A percentile compares a stretch with the other conserved stretches of the same genome.
Conservation (phyloP, 2,329 filamentous ascomycete species). For the Lasiodiplodia citricola region DNA sequence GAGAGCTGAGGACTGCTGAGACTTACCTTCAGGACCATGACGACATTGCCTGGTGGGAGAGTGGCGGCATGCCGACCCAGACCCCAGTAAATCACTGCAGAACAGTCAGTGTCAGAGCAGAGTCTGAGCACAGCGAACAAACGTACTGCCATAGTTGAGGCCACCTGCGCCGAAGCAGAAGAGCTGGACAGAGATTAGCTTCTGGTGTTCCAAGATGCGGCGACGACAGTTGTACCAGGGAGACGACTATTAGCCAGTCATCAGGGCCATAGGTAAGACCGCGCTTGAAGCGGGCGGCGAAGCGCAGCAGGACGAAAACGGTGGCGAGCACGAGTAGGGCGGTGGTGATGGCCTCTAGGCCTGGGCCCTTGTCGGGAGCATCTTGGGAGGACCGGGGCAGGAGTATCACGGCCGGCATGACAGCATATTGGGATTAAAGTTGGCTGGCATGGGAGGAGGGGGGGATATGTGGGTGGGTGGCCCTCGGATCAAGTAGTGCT, state of each 20-base stretch:
- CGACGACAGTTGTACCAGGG: conserved; percentile 30
- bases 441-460: not conserved
- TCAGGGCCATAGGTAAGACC: conserved; percentile 35
- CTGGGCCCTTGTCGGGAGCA: conserved; percentile 19
- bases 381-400: not conserved
- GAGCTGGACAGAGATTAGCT: not conserved
- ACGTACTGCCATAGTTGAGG: conserved; percentile 21
- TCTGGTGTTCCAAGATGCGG: too few species aligned
- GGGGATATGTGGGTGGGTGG: not conserved
- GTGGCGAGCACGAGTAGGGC: conserved; percentile 23
- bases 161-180: conserved; percentile 22
- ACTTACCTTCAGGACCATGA: conserved; percentile 23
- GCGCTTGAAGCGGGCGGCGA: conserved; percentile 9
- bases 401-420: conserved; percentile 23
- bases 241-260: conserved; percentile 37
- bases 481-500: conserved; percentile 14
- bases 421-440: conserved; percentile 3
- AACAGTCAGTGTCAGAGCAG: not conserved
- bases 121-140: too few species aligned
- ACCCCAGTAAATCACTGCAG: conserved; percentile 30
- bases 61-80: conserved; percentile 30
- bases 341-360: conserved; percentile 12
- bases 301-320: conserved; percentile 23
- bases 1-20: not conserved
- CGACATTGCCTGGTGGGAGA: conserved; percentile 18